Evolutionary conservation across 768 basidiomycete genomes (phyloP), one percentile per base, ranked within the genome.

Genomic region (Fomitopsis serialis): DNA sequence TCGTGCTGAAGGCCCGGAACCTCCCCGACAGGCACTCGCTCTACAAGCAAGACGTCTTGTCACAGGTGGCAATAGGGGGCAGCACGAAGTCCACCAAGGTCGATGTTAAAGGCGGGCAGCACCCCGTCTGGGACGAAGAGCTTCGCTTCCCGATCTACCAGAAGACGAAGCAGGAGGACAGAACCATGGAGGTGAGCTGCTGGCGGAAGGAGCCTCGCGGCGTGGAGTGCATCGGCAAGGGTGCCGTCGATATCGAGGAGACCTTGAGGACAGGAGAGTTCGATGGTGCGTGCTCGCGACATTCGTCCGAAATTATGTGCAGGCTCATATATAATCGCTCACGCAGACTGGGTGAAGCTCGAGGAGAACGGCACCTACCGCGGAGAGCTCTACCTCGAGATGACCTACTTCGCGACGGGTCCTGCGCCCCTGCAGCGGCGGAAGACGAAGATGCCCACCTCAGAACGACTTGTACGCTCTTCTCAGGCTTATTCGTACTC

Each of bases 51-150:
- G 89, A 95, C 68, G 92, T 89, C 1, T 96, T 85, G 65, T 85
- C 84, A 2, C 78, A 87, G 58, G 74, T 82, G 6, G 71, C 74
- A 2, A 69, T 94, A 54, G 69, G 74, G 67, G 82, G 83, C 36
- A 72, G 72, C 17, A 83, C 78, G 48, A 82, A 89, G 63, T 79
- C 79, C 53, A 93, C 92, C 0, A 74, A 79, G 50, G 77, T 84
- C 54, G 87, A 92, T 62, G 75, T 83, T 59, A 92, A 86, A 64
- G 94, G 94, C 2, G 95, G 95, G 0, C 95, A 98, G 64, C 88
- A 91, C 68, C 95, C 95, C 2, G 81, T 85, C 54, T 98, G 94
- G 92, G 94, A 97, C 64, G 83, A 83, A 32, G 93, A 97, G 68
- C 68, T 95, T 49, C 81, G 92, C 42, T 60, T 93, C 66, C 78